Evolutionary conservation across 2,329 filamentous ascomycete species (phyloP).

Genomic region (Capronia epimyces): DNA sequence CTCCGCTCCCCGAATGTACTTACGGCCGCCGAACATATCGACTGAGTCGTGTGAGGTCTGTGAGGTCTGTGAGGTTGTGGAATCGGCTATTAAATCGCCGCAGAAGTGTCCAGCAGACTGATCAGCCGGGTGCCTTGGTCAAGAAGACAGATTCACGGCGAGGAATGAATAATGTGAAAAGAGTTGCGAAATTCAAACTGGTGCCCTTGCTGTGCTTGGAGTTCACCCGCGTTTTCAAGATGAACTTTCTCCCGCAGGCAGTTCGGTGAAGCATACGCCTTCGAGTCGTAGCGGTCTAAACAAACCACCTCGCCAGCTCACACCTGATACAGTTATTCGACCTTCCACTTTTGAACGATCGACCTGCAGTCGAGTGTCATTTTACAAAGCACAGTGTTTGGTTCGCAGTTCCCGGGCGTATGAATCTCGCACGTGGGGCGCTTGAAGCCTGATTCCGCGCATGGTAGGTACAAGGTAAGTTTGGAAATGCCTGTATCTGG

Average conservation of each 20-base stretch:
- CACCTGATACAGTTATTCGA: too few species aligned
- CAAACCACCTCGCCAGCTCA: not conserved
- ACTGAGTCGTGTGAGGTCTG: not conserved
- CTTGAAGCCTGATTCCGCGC: not conserved
- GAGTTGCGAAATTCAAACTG: not conserved
- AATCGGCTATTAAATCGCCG: not conserved
- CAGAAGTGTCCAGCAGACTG: not conserved
- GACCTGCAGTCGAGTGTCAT: not conserved
- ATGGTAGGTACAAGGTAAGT: not conserved
- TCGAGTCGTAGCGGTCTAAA: not conserved
- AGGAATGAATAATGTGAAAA: too few species aligned
- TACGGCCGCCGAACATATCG: constrained; percentile 25
- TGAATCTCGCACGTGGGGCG: not conserved
- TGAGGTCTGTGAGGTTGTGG: not conserved
- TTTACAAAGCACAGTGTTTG: not conserved
- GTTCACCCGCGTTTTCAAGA: not conserved
- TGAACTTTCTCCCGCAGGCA: not conserved
- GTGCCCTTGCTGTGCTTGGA: not conserved
- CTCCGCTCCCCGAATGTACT: constrained; percentile 3
- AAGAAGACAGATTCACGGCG: too few species aligned
- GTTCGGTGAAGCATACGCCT: not conserved
- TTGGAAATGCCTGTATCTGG: not conserved
- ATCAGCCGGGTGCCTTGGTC: too few species aligned
- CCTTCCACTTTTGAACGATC: not conserved
- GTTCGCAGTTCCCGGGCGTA: not conserved